Conservation (phyloP, 495 filamentous ascomycete genomes). For the Tuber magnatum region DNA sequence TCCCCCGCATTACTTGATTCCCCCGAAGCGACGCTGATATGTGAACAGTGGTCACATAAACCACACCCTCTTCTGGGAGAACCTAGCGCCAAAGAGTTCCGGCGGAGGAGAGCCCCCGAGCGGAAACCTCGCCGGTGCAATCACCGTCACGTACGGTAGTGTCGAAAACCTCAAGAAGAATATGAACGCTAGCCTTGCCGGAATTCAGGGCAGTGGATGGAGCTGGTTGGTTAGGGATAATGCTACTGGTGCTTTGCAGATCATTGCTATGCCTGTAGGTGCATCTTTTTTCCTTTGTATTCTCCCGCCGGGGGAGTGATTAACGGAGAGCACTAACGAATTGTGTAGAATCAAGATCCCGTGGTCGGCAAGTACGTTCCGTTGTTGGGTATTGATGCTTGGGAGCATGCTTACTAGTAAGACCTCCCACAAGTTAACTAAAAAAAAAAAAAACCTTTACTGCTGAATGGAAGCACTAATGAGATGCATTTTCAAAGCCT, state of each 20-base stretch:
- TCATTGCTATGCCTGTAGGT: slow-evolving; percentile 63
- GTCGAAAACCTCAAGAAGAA: slow-evolving; percentile 69
- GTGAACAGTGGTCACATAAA: slow-evolving; percentile 70
- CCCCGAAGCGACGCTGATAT: slow-evolving; percentile 4
- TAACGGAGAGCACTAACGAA: neutral
- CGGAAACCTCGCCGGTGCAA: slow-evolving; percentile 58
- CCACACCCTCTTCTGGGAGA: slow-evolving; percentile 97
- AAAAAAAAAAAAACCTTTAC: slow-evolving; percentile 34
- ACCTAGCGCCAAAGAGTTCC: slow-evolving; percentile 64
- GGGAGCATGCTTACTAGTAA: slow-evolving; percentile 85
- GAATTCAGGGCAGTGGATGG: slow-evolving; percentile 93
- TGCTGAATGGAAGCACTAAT: slow-evolving; percentile 32
- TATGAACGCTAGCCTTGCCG: slow-evolving; percentile 75
- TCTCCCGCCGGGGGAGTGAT: neutral
- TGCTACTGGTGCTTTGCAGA: slow-evolving; percentile 63
- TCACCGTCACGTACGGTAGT: slow-evolving; percentile 70
- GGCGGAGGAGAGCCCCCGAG: slow-evolving; percentile 68
- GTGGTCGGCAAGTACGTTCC: slow-evolving; percentile 80
- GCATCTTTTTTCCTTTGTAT: neutral
- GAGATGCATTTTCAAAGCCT: slow-evolving; percentile 47
- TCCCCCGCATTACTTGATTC: neutral
- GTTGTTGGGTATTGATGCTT: slow-evolving; percentile 90
- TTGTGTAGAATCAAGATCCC: slow-evolving; percentile 69
- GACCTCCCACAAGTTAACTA: slow-evolving; percentile 28
- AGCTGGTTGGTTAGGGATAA: slow-evolving; percentile 93